Percentiles rank a stretch among this genome's conserved stretches.
Conservation (phyloP, 495 filamentous ascomycete species). For the Xylaria cubensis region DNA sequence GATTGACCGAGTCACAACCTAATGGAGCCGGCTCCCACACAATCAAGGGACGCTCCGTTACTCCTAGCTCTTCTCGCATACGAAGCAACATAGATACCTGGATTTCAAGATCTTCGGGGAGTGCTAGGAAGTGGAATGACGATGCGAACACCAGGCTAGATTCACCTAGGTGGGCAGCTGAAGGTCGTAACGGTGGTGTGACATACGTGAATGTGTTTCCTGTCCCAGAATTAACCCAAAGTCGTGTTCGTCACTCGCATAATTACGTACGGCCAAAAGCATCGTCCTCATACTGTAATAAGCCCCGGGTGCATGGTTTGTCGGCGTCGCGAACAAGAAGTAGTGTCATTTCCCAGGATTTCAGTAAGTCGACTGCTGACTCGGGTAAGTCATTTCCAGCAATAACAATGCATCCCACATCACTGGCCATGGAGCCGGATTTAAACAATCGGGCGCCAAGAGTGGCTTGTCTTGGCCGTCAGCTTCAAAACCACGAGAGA, state of each 20-base stretch:
- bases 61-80: conserved; percentile 24
- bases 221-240: background rate
- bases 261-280: conserved; percentile 28
- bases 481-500: conserved; percentile 20
- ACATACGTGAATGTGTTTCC: conserved; percentile 8
- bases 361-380: conserved; percentile 26
- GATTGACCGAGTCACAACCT: conserved; percentile 37
- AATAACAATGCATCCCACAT: conserved; percentile 34
- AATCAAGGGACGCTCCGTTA: conserved; percentile 37
- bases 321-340: conserved; percentile 16
- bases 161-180: conserved; percentile 16
- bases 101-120: conserved; percentile 19
- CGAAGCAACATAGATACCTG: conserved; percentile 21
- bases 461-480: conserved; percentile 1
- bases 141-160: conserved; percentile 3
- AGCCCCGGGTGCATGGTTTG: conserved; percentile 34
- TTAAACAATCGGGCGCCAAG: conserved; percentile 23
- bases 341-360: conserved; percentile 32
- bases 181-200: conserved; percentile 17
- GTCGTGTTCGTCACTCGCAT: background rate
- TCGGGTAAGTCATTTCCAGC: conserved; percentile 39
- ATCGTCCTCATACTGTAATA: conserved; percentile 32
- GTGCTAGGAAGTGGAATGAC: conserved; percentile 31
- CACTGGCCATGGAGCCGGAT: background rate
- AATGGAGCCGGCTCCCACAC: conserved; percentile 49